phyloP scores from a whole-genome alignment of 495 filamentous ascomycete genomes.

The Penicillium silybi region DNA sequence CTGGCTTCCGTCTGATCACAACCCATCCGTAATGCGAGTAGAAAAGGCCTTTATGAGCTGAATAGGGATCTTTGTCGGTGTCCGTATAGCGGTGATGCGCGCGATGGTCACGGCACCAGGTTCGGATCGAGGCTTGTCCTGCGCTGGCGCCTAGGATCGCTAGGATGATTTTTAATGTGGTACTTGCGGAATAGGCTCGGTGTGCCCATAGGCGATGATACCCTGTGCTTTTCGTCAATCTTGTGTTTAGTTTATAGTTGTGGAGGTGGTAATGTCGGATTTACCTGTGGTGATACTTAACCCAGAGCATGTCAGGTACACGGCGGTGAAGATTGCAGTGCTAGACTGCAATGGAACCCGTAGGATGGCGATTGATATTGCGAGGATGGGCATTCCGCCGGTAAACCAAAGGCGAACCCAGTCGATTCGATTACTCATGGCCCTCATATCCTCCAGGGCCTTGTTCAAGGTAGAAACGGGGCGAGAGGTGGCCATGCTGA shows the following conservation, averaged over 20 bases:
- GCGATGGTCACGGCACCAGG: constrained; percentile 10
- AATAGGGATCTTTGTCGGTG: constrained; percentile 13
- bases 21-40: constrained; percentile 10
- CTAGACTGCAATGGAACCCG: background rate
- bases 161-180: background rate
- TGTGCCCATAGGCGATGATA: constrained; percentile 18
- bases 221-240: background rate
- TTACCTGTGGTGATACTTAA: constrained; percentile 5
- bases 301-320: background rate
- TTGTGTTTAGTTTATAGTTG: background rate
- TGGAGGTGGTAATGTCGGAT: background rate
- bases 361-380: background rate
- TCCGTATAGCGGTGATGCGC: constrained; percentile 18
- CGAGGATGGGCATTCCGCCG: background rate
- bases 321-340: constrained; percentile 14
- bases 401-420: constrained; percentile 1
- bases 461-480: background rate
- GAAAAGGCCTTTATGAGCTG: background rate
- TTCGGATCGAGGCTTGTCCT: constrained; percentile 5
- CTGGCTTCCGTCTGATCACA: background rate
- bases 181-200: constrained; percentile 1
- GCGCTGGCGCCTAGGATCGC: background rate
- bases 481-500: background rate
- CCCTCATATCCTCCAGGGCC: background rate
- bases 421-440: background rate